These are phyloP conservation scores for Hawksworthiomyces lignivorus DNA, from an alignment of 2,329 filamentous ascomycete species.

Conservation along the genomic window DNA sequence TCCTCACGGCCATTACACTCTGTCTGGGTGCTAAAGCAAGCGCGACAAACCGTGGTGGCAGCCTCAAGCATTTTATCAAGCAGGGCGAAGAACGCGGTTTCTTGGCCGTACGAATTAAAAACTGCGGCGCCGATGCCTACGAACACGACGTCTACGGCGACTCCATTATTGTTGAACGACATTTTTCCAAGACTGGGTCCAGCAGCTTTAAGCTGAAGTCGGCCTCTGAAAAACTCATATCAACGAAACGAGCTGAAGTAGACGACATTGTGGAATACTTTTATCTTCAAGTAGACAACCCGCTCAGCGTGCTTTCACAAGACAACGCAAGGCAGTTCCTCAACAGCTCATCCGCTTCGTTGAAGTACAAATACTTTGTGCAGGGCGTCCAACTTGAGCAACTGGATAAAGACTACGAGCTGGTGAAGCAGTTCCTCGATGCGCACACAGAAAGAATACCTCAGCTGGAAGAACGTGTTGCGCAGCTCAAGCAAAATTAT, in stretches of 20 bases:
- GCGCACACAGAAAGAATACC: conserved; percentile 58
- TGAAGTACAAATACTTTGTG: conserved; percentile 96
- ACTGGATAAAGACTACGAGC: conserved; percentile 81
- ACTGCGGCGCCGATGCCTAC: conserved; percentile 77
- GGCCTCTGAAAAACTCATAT: conserved; percentile 60
- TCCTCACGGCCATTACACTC: conserved; percentile 84
- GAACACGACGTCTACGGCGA: conserved; percentile 74
- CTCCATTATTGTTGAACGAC: conserved; percentile 82
- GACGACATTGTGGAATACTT: conserved; percentile 93
- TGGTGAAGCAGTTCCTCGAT: conserved; percentile 73
- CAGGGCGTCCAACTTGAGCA: conserved; percentile 91
- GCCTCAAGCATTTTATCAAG: conserved; percentile 82
- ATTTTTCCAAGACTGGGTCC: conserved; percentile 67
- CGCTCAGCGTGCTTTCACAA: conserved; percentile 90
- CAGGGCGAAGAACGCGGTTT: conserved; percentile 71
- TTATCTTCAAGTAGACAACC: conserved; percentile 90
- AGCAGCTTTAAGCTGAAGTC: conserved; percentile 86
- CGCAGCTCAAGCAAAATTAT: conserved; percentile 46
- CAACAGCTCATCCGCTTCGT: conserved; percentile 68
- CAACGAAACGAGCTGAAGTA: conserved; percentile 76
- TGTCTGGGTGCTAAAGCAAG: conserved; percentile 94
- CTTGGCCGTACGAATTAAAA: conserved; percentile 82
- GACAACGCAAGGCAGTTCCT: conserved; percentile 92
- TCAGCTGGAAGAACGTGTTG: conserved; percentile 55
- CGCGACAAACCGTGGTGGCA: conserved; percentile 84